Base-by-base conservation (phyloP, 2,329 filamentous ascomycete genomes). In the Xylaria sp. region DNA sequence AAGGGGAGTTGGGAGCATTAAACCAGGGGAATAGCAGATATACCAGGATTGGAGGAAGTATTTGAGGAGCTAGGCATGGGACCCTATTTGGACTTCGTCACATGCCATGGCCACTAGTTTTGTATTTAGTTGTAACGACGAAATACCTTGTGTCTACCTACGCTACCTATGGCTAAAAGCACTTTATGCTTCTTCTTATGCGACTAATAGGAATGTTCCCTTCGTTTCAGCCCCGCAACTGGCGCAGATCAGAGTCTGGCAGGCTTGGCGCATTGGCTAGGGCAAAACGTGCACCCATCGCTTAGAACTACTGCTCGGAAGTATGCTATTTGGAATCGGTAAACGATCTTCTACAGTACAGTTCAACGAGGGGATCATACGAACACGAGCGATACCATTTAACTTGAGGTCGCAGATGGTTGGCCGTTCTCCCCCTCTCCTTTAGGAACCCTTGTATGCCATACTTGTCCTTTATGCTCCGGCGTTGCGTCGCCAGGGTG, bases 1-100 rank as follows among this genome's bases (percentile, higher is more conserved):
- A 66, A 68, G 59, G 60, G 64, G 64, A 68, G 61, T 68, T 62
- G 13, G 67, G 64, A 57, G 58, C 66, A 68, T 67, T 48, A 31
- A 46, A 31, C 43, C 64, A 60, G 43, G 39, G 43, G 48, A 48
- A 55, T 64, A 52, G 51, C 33, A 49, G 57, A 60, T 56, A 55
- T 64, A 41, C 31, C 31, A 46, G 31, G n/a, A 56, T 48, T 54
- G 54, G 59, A 41, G 46, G 63, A 60, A 25, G 62, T 60, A n/a
- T 18, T n/a, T 63, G 39, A 43, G 52, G 36, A 57, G 51, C 49
- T 25, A 61, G 41, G 64, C 57, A 43, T 41, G 48, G 46, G 57
- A 64, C 51, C 23, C 49, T 57, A 36, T 62, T 41, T 59, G 39
- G 59, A 63, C 51, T 33, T 68, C 28, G 39, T 57, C 36, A 25